These are phyloP conservation scores for Bacidia gigantensis DNA, from an alignment of 495 filamentous ascomycete species.

Conservation along the genomic window DNA sequence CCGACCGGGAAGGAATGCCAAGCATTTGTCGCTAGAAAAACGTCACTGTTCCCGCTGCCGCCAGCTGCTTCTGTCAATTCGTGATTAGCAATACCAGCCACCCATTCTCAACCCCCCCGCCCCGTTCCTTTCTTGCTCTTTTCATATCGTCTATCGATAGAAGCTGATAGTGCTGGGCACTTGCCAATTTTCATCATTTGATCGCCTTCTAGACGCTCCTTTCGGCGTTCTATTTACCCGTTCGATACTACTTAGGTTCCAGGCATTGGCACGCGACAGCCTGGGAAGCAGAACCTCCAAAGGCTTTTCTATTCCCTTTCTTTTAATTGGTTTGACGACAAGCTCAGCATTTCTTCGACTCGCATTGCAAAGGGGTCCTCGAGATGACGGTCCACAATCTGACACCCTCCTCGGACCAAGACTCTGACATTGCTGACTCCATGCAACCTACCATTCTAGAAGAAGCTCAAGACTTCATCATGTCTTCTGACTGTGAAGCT, in stretches of 20 bases:
- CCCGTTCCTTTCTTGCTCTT: neutral
- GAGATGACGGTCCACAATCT: neutral
- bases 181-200: neutral
- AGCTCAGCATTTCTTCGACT: neutral
- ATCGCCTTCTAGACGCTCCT: neutral
- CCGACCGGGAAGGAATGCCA: too few species aligned
- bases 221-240: neutral
- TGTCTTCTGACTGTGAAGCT: constrained; percentile 29
- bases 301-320: neutral
- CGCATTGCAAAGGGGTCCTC: neutral
- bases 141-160: neutral
- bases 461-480: constrained; percentile 17
- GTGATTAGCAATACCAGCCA: neutral
- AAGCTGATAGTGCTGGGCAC: neutral
- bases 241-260: neutral
- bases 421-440: constrained; percentile 9
- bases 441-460: constrained; percentile 14
- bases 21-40: neutral
- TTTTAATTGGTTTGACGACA: neutral
- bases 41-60: neutral
- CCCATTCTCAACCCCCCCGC: neutral
- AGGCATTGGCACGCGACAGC: neutral
- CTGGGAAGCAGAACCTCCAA: neutral
- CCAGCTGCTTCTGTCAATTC: neutral
- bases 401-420: constrained; percentile 12